Evolutionary conservation across 2,329 filamentous ascomycete species (phyloP).

Genomic region (Cladobotryum protrusum): DNA sequence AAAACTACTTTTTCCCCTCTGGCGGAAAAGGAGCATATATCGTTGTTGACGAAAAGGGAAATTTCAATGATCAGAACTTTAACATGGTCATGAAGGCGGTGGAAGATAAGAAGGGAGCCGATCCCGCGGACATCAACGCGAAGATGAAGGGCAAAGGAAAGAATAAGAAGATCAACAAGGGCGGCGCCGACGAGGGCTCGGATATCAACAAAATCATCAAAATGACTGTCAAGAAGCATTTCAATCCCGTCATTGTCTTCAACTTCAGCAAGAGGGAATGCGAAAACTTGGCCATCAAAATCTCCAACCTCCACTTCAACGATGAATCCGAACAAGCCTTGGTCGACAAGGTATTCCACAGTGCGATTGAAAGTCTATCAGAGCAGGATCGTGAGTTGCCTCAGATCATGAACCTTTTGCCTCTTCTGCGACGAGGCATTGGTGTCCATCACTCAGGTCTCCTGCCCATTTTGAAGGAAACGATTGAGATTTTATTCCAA

Average conservation of each 20-base stretch:
- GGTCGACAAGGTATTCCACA: conserved; percentile 90
- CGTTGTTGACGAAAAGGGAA: conserved; percentile 93
- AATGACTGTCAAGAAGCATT: conserved; percentile 97
- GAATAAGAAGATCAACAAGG: conserved; percentile 87
- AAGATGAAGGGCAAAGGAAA: conserved; percentile 83
- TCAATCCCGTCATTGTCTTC: conserved; percentile 98
- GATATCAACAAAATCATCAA: conserved; percentile 97
- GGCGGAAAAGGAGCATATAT: conserved; percentile 90
- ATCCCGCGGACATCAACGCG: conserved; percentile 71
- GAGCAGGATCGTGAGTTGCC: conserved; percentile 84
- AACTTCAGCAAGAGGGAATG: conserved; percentile 98
- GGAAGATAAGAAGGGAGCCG: conserved; percentile 78
- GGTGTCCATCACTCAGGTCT: conserved; percentile 96
- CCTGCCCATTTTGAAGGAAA: conserved; percentile 93
- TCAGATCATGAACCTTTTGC: conserved; percentile 86
- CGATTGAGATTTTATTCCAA: conserved; percentile 97
- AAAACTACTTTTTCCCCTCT: conserved; percentile 95
- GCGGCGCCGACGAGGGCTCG: conserved; percentile 63
- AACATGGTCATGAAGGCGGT: conserved; percentile 91
- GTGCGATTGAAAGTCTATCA: conserved; percentile 84
- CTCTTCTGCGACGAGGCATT: conserved; percentile 82
- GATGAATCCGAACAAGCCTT: conserved; percentile 92
- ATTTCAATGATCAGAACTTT: conserved; percentile 96
- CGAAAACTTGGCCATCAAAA: conserved; percentile 80
- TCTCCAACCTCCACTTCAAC: conserved; percentile 87